These are phyloP conservation scores for Pyricularia sp. DNA, from an alignment of 2,329 filamentous ascomycete genomes.

Conservation along the genomic window DNA sequence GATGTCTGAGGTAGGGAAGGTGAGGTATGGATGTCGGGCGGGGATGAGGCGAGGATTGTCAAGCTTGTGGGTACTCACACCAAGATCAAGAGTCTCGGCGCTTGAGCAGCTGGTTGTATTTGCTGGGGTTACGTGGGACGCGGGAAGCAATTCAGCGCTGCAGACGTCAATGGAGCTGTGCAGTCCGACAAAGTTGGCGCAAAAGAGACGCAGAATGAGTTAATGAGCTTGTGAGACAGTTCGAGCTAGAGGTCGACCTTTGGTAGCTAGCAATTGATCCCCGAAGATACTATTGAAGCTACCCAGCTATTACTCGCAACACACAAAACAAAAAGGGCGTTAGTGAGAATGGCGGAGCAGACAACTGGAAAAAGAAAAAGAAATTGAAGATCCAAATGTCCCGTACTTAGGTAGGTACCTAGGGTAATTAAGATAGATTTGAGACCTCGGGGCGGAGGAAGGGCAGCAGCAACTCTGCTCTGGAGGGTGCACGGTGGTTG, in stretches of 20 bases:
- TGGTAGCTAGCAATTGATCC: background rate
- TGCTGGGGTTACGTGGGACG: background rate
- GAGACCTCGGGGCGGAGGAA: background rate
- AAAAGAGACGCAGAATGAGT: background rate
- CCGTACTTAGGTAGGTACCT: background rate
- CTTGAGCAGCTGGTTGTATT: background rate
- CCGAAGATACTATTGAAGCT: background rate
- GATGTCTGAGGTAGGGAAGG: background rate
- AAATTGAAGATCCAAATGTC: background rate
- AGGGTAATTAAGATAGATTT: background rate
- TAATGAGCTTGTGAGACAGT: background rate
- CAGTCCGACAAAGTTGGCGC: background rate
- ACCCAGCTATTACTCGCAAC: background rate
- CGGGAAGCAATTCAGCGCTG: background rate
- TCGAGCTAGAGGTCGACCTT: background rate
- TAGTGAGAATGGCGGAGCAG: background rate
- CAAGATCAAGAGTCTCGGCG: background rate
- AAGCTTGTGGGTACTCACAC: background rate
- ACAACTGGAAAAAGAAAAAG: background rate
- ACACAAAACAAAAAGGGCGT: background rate
- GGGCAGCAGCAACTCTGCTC: background rate
- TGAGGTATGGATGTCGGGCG: background rate
- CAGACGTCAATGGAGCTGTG: background rate
- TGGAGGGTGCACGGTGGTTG: background rate
- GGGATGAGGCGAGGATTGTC: background rate